Conservation (phyloP, 176 grass and related monocot genomes). For the Guadua angustifolia region DNA sequence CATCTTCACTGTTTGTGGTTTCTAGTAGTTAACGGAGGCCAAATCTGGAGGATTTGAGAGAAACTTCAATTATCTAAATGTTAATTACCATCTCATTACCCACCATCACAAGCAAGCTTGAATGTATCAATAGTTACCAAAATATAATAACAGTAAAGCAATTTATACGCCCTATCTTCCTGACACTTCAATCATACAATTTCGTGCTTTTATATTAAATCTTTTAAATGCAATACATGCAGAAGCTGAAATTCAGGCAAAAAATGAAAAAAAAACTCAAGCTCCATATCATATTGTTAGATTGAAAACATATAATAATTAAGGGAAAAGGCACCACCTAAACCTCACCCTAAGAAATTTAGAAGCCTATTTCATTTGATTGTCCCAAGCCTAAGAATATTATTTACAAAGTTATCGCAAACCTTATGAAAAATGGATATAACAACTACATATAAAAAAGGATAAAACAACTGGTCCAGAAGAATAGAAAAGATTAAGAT, state of each 20-base stretch:
- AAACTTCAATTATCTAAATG: slow-evolving; percentile 26
- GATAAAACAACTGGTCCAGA: neutral
- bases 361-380: no score
- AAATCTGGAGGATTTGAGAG: slow-evolving; percentile 42
- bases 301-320: neutral
- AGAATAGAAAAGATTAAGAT: neutral
- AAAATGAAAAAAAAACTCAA: neutral
- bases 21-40: neutral
- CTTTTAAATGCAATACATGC: neutral
- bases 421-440: neutral
- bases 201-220: neutral
- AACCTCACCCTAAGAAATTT: neutral
- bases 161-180: neutral
- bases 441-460: neutral
- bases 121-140: neutral
- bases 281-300: neutral
- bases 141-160: neutral
- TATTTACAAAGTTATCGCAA: neutral
- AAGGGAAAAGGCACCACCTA: neutral
- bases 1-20: slow-evolving; percentile 49
- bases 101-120: neutral
- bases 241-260: neutral
- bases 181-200: neutral
- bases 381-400: neutral
- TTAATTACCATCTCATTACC: neutral